Evolutionary conservation across 2,329 filamentous ascomycete species (phyloP).

Genomic region (Aspergillus fructus): DNA sequence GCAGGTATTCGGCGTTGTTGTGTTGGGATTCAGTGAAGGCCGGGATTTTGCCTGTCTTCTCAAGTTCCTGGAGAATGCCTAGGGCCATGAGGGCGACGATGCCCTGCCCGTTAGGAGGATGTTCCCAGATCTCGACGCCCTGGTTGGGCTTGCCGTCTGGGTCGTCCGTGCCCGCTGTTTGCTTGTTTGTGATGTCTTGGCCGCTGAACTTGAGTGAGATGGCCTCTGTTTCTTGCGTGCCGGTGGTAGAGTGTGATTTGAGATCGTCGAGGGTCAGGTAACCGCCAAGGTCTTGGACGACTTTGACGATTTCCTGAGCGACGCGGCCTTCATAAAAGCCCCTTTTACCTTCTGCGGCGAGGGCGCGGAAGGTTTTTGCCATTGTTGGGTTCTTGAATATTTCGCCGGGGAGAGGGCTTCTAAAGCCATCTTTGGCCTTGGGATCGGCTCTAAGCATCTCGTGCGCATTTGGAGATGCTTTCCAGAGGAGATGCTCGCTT

Average conservation of each 20-base stretch:
- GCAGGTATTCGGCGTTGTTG: constrained; percentile 78
- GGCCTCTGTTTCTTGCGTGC: constrained; percentile 78
- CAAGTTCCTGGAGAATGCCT: constrained; percentile 84
- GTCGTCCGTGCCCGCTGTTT: constrained; percentile 46
- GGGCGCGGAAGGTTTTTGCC: constrained; percentile 74
- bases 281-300: constrained; percentile 73
- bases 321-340: constrained; percentile 89
- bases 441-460: constrained; percentile 85
- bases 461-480: constrained; percentile 77
- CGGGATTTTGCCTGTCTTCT: constrained; percentile 71
- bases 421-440: constrained; percentile 64
- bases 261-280: constrained; percentile 78
- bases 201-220: constrained; percentile 78
- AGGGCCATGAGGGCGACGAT: constrained; percentile 93
- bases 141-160: constrained; percentile 44
- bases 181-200: constrained; percentile 56
- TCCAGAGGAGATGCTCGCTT: constrained; percentile 62
- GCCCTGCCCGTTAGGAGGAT: constrained; percentile 93
- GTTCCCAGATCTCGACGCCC: constrained; percentile 84
- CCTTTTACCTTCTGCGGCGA: constrained; percentile 78
- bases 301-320: constrained; percentile 76
- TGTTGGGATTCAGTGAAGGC: constrained; percentile 70
- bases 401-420: constrained; percentile 77
- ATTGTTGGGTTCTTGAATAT: constrained; percentile 83
- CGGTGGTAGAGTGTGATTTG: constrained; percentile 67